These are phyloP conservation scores for Amanita molliuscula DNA, from an alignment of 768 basidiomycete species.

Conservation along the genomic window DNA sequence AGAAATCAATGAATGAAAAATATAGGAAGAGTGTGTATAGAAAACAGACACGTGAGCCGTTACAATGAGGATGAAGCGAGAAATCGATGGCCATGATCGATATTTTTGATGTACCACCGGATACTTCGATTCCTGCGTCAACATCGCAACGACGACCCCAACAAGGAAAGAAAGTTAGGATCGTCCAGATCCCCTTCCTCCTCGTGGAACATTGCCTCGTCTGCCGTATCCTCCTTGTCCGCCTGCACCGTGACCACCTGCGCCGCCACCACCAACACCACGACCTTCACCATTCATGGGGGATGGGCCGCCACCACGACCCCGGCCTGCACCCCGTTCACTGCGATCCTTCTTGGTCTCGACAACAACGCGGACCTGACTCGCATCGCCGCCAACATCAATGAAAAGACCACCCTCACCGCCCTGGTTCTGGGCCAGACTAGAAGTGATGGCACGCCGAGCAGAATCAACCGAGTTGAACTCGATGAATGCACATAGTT, in stretches of 20 bases:
- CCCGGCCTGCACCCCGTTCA: conserved; percentile 58
- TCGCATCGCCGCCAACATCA: conserved; percentile 47
- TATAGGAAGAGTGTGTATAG: neutral
- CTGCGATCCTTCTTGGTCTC: conserved; percentile 90
- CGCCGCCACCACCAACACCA: conserved; percentile 27
- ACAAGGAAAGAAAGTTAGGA: neutral
- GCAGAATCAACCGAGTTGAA: conserved; percentile 72
- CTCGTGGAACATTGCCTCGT: neutral
- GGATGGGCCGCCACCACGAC: conserved; percentile 56
- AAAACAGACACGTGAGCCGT: conserved; percentile 3
- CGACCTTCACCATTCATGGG: conserved; percentile 38
- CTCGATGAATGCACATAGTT: conserved; percentile 94
- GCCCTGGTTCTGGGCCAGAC: conserved; percentile 54
- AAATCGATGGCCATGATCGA: neutral
- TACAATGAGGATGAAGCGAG: conserved; percentile 2
- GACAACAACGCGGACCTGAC: conserved; percentile 52
- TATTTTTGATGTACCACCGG: conserved; percentile 1
- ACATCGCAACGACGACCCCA: neutral
- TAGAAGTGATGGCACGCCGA: conserved; percentile 73
- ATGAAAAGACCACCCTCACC: conserved; percentile 87
- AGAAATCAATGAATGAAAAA: conserved; percentile 4
- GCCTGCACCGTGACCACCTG: conserved; percentile 18
- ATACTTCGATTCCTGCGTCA: neutral
- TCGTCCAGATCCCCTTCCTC: conserved; percentile 3
- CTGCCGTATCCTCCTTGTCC: conserved; percentile 10